These are phyloP conservation scores for Gautieria morchelliformis DNA, from an alignment of 768 basidiomycete species.

Conservation along the genomic window DNA sequence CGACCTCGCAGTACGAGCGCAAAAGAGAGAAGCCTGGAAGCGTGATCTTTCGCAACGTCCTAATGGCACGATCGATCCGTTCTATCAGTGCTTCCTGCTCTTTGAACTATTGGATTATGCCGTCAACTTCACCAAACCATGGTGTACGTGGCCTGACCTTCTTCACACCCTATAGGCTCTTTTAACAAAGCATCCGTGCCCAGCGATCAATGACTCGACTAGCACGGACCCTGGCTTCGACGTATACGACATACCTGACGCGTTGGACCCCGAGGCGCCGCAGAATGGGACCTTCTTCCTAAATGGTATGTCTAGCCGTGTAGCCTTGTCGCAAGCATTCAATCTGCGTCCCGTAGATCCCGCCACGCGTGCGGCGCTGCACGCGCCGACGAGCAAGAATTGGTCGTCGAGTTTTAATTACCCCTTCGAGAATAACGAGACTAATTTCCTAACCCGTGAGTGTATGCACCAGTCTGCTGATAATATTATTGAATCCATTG, in stretches of 20 bases:
- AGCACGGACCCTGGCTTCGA: slow-evolving; percentile 2
- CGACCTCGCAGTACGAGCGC: not conserved
- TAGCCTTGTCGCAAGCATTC: not conserved
- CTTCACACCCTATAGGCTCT: not conserved
- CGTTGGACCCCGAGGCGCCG: slow-evolving; percentile 39
- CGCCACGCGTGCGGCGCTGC: slow-evolving; percentile 45
- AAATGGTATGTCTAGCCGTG: slow-evolving; percentile 38
- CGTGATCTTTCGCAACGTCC: slow-evolving; percentile 37
- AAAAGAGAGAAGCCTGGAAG: slow-evolving; percentile 23
- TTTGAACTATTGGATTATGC: slow-evolving; percentile 66
- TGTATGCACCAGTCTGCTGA: not conserved
- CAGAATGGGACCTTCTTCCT: slow-evolving; percentile 48
- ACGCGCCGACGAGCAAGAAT: slow-evolving; percentile 54
- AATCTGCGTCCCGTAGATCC: not conserved
- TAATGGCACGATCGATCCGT: slow-evolving; percentile 38
- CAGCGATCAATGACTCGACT: not conserved
- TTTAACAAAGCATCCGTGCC: not conserved
- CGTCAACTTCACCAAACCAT: slow-evolving; percentile 60
- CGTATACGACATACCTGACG: slow-evolving; percentile 26
- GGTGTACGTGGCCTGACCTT: slow-evolving; percentile 23
- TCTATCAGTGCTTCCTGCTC: slow-evolving; percentile 48
- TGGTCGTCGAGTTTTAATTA: slow-evolving; percentile 28
- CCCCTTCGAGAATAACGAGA: slow-evolving; percentile 25
- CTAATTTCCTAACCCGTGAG: not conserved
- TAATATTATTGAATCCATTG: too few species aligned